Base-by-base conservation (phyloP, 805 yeast species). In the Myxozyma nipponensis region DNA sequence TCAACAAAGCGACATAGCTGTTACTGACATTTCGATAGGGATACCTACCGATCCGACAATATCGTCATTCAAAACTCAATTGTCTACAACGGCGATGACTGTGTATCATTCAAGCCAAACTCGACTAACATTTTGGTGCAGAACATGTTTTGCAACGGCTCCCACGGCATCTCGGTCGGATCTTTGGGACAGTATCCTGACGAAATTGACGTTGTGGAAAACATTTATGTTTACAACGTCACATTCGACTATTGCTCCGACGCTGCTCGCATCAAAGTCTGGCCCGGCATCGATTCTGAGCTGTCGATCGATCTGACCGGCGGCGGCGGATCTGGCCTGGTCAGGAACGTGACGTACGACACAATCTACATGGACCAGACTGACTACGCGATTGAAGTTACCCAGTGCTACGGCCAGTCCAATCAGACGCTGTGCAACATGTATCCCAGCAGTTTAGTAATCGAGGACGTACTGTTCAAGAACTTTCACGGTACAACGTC, bases 81-180 rank as follows among this genome's bases (percentile, higher is more conserved):
- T 4, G 23, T 37, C n/a, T 6, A 19, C 15, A 37, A 37, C n/a
- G 40, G 24, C 7, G 40, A 37, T 15, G 40, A 37, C 25, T 37
- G 40, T 19, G 40, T 37, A 6, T 37, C 40, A 4, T 37, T 37
- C 25, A 37, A 37, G 40, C 40, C 40, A 4, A 37, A 37, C 25
- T 13, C 23, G n/a, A 37, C 40, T 6, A 37, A 37, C 15, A 15
- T 37, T 9, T 9, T 37, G 40, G 40, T 37, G 6, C 40, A 37
- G 18, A 37, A 37, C 23, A 4, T 37, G 25, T 21, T n/a, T 6
- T 37, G 40, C 40, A 37, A 37, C 18, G 40, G 40, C 24, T 37
- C 40, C n/a, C 40, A 37, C 15, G 40, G 40, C n/a, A 37, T 37
- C 19, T 37, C 40, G 25, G 40, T 37, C 19, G 40, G 40, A 5